Conservation (phyloP, 176 grass and related monocot species). For the Lolium multiflorum region DNA sequence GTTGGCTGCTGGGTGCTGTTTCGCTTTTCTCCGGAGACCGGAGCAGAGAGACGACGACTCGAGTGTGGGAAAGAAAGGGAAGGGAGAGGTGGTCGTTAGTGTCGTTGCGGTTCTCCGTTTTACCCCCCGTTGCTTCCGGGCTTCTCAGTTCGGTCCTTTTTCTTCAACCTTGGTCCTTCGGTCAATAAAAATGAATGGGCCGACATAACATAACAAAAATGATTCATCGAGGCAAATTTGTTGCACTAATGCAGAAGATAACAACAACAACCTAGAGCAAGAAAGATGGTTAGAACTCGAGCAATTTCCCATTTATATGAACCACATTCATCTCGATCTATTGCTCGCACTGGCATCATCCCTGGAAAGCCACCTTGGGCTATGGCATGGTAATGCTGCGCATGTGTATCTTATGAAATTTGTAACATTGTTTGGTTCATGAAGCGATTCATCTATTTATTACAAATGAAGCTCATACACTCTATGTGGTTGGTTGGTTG, state of each 20-base stretch:
- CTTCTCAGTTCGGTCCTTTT: background rate
- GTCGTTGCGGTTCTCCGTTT: background rate
- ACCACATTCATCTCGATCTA: background rate
- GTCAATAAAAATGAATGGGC: background rate
- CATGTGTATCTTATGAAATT: too few relatives aligned
- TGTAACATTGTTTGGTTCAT: background rate
- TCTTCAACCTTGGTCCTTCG: background rate
- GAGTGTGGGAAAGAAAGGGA: slow-evolving; percentile 8
- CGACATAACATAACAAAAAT: too few relatives aligned
- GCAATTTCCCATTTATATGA: background rate
- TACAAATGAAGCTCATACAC: background rate
- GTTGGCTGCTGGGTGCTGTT: slow-evolving; percentile 13
- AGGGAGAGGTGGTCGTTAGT: slow-evolving; percentile 27
- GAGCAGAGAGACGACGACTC: slow-evolving; percentile 45
- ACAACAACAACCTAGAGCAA: background rate
- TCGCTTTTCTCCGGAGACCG: slow-evolving; percentile 39
- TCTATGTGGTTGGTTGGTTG: background rate
- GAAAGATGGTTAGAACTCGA: background rate
- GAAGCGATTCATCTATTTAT: background rate
- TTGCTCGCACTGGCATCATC: background rate
- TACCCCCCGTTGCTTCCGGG: background rate
- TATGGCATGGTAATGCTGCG: too few relatives aligned
- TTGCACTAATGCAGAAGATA: background rate
- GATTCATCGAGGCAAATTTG: background rate
- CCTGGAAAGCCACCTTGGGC: too few relatives aligned